phyloP scores from a whole-genome alignment of 805 yeast genomes.

The Myxozyma neglecta region DNA sequence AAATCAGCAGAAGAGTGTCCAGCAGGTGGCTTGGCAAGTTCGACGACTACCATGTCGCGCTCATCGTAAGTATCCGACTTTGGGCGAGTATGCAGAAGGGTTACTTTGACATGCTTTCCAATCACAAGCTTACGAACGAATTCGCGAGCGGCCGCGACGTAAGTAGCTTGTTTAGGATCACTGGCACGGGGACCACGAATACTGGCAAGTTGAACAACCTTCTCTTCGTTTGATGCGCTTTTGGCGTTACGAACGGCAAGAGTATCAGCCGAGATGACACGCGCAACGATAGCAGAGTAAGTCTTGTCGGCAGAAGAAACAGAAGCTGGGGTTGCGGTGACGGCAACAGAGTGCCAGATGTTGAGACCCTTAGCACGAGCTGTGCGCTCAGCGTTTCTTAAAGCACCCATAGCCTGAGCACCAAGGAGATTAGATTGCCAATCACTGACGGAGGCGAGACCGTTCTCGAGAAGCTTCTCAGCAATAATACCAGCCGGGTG shows the following conservation, averaged over 20 bases:
- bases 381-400: conserved; percentile 63
- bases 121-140: conserved; percentile 65
- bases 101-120: conserved; percentile 66
- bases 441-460: conserved; percentile 73
- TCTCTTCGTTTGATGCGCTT: conserved; percentile 47
- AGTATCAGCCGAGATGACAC: conserved; percentile 69
- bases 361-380: conserved; percentile 61
- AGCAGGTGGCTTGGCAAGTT: conserved; percentile 14
- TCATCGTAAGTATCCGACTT: conserved; percentile 62
- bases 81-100: conserved; percentile 64
- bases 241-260: conserved; percentile 49
- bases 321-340: conserved; percentile 33
- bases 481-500: conserved; percentile 81
- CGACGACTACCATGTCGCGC: conserved; percentile 62
- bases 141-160: conserved; percentile 68
- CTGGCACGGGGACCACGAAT: conserved; percentile 69
- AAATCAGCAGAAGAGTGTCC: conserved; percentile 54
- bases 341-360: conserved; percentile 51
- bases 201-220: conserved; percentile 73
- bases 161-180: conserved; percentile 57
- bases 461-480: conserved; percentile 63
- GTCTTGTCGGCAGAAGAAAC: conserved; percentile 45
- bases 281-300: conserved; percentile 56
- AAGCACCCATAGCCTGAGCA: conserved; percentile 56
- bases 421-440: conserved; percentile 78